Evolutionary conservation across 106 monocot species (phyloP).

Genomic region (Allium sativum): DNA sequence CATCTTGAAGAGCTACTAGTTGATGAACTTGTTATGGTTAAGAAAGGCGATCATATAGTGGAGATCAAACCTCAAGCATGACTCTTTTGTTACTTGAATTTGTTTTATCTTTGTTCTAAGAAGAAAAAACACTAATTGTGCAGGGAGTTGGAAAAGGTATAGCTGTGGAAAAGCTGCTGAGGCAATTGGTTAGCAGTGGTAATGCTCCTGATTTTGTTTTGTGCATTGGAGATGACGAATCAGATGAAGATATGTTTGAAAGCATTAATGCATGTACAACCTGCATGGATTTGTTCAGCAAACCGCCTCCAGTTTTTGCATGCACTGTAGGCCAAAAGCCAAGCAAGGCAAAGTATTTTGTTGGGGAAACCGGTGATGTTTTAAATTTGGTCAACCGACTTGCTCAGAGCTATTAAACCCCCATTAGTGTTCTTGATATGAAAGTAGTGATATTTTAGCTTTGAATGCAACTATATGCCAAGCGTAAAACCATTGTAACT

Average conservation of each 20-base stretch:
- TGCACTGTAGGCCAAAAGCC: constrained; percentile 51
- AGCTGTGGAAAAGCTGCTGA: constrained; percentile 29
- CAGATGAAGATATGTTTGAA: constrained; percentile 57
- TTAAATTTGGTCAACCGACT: constrained; percentile 22
- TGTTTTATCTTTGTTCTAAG: too few relatives aligned
- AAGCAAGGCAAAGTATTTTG: constrained; percentile 39
- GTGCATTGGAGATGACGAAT: constrained; percentile 43
- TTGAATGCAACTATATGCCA: too few relatives aligned
- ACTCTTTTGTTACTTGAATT: too few relatives aligned
- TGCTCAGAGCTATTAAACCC: too few relatives aligned
- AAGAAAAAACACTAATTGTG: neutral
- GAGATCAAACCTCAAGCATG: constrained; percentile 43
- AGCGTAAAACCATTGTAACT: too few relatives aligned
- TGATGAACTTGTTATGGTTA: constrained; percentile 17
- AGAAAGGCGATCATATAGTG: constrained; percentile 24
- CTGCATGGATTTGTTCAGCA: constrained; percentile 8
- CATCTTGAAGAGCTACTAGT: constrained; percentile 12
- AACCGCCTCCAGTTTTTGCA: constrained; percentile 29
- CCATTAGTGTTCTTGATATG: too few relatives aligned
- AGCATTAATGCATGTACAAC: constrained; percentile 12
- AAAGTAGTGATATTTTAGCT: too few relatives aligned
- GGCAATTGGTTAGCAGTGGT: constrained; percentile 9
- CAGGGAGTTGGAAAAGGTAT: constrained; percentile 53
- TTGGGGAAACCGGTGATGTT: constrained; percentile 28
- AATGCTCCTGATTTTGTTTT: constrained; percentile 44